Percentiles rank a stretch among this genome's conserved stretches.
phyloP scores from a whole-genome alignment of 2,329 filamentous ascomycete genomes.

The Tolypocladium ovalisporum region DNA sequence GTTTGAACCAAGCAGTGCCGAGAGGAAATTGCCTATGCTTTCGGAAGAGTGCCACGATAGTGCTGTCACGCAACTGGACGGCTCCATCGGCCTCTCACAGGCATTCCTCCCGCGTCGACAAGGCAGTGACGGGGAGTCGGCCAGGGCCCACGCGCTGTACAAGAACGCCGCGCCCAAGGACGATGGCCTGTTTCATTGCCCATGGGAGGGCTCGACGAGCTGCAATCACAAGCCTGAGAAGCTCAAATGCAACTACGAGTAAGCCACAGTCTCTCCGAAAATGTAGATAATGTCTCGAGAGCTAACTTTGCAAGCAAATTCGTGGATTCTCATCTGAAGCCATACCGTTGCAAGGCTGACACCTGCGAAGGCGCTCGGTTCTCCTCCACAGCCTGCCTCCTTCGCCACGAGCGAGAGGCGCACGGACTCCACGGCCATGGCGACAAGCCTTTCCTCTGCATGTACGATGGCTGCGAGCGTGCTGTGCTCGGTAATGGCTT shows the following conservation, averaged over 20 bases:
- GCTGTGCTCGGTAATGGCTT: slow-evolving; percentile 77
- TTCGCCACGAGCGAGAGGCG: slow-evolving; percentile 90
- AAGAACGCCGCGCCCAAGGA: slow-evolving; percentile 49
- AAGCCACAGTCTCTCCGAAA: slow-evolving; percentile 30
- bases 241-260: slow-evolving; percentile 99
- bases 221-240: slow-evolving; percentile 91
- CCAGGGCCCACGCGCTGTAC: slow-evolving; percentile 60
- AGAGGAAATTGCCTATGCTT: slow-evolving; percentile 18
- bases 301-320: slow-evolving; percentile 62
- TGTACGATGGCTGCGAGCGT: slow-evolving; percentile 78
- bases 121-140: slow-evolving; percentile 44
- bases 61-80: slow-evolving; percentile 15
- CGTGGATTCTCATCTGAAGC: slow-evolving; percentile 91
- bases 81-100: slow-evolving; percentile 18
- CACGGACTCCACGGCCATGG: slow-evolving; percentile 94
- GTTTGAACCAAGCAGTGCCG: slow-evolving; percentile 13
- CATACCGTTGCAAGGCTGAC: slow-evolving; percentile 84
- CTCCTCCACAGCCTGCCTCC: slow-evolving; percentile 87
- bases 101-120: slow-evolving; percentile 34
- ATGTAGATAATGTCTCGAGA: neutral
- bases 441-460: slow-evolving; percentile 83
- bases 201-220: slow-evolving; percentile 57
- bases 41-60: slow-evolving; percentile 15
- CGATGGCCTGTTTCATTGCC: slow-evolving; percentile 89
- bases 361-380: slow-evolving; percentile 80